Evolutionary conservation across 257 asterid genomes (phyloP).

Genomic region (Parsonsia alboflavescens): DNA sequence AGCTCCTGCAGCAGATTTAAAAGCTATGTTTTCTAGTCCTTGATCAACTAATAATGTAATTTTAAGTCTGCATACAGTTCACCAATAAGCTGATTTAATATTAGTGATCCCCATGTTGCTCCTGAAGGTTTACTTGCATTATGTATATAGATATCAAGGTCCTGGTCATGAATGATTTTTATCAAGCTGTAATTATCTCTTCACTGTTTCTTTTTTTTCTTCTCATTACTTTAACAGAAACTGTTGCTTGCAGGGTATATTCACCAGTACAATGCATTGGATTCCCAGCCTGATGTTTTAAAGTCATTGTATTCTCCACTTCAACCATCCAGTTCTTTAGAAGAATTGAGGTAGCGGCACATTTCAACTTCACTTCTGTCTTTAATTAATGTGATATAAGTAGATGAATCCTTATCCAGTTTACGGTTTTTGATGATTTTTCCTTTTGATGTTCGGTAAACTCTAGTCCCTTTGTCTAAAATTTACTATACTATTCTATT

Average conservation of each 20-base stretch:
- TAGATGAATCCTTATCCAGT: background rate
- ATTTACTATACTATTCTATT: background rate
- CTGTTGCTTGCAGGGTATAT: slow-evolving; percentile 68
- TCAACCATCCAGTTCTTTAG: slow-evolving; percentile 81
- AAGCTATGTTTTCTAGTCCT: background rate
- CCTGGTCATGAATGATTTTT: background rate
- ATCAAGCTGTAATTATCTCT: background rate
- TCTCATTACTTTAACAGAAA: slow-evolving; percentile 5
- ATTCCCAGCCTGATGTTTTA: slow-evolving; percentile 92
- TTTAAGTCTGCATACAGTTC: background rate
- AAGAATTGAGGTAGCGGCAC: slow-evolving; percentile 67
- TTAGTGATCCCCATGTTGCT: background rate
- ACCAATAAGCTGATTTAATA: background rate
- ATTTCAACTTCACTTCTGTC: slow-evolving; percentile 2
- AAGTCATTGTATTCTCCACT: slow-evolving; percentile 91
- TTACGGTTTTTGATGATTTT: background rate
- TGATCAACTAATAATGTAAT: background rate
- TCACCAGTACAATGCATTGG: slow-evolving; percentile 80
- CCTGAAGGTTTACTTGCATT: background rate
- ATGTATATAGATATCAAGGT: background rate
- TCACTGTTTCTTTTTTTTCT: background rate
- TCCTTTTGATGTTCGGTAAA: background rate
- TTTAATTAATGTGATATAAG: background rate
- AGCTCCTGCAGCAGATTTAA: background rate
- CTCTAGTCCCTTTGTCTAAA: background rate